These are phyloP conservation scores for Karstenula rhodostoma DNA, from an alignment of 2,329 filamentous ascomycete species.

Conservation along the genomic window DNA sequence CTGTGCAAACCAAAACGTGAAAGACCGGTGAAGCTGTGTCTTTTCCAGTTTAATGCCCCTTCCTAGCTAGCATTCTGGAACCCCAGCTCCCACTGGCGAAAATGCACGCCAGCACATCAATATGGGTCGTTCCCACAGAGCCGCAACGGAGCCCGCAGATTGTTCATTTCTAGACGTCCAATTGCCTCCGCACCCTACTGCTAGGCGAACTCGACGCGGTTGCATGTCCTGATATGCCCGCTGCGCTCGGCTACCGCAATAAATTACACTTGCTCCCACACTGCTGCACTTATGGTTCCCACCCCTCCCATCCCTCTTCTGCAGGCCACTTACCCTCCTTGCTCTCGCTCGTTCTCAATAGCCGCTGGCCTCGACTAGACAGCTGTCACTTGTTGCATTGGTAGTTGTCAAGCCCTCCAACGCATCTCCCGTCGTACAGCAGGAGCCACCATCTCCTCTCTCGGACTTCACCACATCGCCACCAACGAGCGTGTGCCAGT, in stretches of 20 bases:
- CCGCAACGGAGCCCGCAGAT: slow-evolving; percentile 53
- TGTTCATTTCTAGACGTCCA: slow-evolving; percentile 48
- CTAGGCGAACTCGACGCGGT: slow-evolving; percentile 52
- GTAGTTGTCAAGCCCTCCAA: slow-evolving; percentile 44
- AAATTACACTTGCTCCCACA: slow-evolving; percentile 52
- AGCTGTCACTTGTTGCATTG: slow-evolving; percentile 49
- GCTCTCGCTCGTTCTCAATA: slow-evolving; percentile 44
- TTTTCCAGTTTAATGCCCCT: slow-evolving; percentile 44
- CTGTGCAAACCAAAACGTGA: slow-evolving; percentile 24
- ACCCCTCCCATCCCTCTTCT: slow-evolving; percentile 44
- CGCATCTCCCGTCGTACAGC: slow-evolving; percentile 45
- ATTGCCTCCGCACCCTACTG: slow-evolving; percentile 61
- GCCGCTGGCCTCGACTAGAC: slow-evolving; percentile 37
- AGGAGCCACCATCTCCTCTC: slow-evolving; percentile 45
- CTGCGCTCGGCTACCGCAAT: slow-evolving; percentile 51
- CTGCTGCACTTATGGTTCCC: slow-evolving; percentile 44
- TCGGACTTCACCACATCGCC: slow-evolving; percentile 38
- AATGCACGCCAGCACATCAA: slow-evolving; percentile 91
- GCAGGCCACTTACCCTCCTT: slow-evolving; percentile 49
- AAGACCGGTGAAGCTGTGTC: slow-evolving; percentile 50
- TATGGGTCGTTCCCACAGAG: slow-evolving; percentile 57
- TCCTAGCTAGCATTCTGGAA: slow-evolving; percentile 51
- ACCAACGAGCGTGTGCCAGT: slow-evolving; percentile 46
- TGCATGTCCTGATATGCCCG: slow-evolving; percentile 49
- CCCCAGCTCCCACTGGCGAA: slow-evolving; percentile 74